Evolutionary conservation across 164 flowering plant genomes (phyloP), one percentile per base, ranked within the genome.

Genomic region (Pachysandra terminalis): DNA sequence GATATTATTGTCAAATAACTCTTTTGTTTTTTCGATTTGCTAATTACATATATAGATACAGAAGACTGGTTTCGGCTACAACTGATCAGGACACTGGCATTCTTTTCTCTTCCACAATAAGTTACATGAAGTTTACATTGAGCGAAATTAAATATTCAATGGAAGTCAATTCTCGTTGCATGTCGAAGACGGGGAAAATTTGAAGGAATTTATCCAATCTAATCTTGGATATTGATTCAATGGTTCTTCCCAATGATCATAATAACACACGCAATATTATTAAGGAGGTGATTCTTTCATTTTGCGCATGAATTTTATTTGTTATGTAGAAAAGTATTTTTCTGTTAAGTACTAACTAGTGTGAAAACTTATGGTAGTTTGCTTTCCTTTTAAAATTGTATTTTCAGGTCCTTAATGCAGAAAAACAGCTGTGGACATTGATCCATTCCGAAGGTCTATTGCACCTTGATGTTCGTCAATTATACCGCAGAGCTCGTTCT

Each of bases 341-440:
- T 7, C 7, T 3, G 3, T 32, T 32, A 32, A 1, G 1, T 64
- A 68, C 21, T 37, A 45, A 52, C 32, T 57, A 9, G n/a, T 51
- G 22, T 19, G 5, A 14, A 19, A 19, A 13, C 25, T 26, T 53
- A 14, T 14, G 24, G 56, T 65, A 32, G 0, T 6, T 9, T 22
- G 15, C 35, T 49, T 26, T 62, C 37, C 55, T 60, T 25, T 45
- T 22, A 25, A 60, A 63, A 13, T 71, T 56, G 40, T 75, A 59
- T 65, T n/a, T 73, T 72, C 75, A 91, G 97, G 88, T 90, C 64
- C 70, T 65, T 66, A 74, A 75, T 63, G 66, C 73, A 56, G 98
- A 93, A 68, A 87, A 80, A 62, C 82, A 82, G 69, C 68, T 93
- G 69, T 79, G 86, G 86, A 63, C 77, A 53, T 69, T 70, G 61